These are phyloP conservation scores for Tarenaya hassleriana DNA, from an alignment of 345 rosid genomes.

Conservation along the genomic window DNA sequence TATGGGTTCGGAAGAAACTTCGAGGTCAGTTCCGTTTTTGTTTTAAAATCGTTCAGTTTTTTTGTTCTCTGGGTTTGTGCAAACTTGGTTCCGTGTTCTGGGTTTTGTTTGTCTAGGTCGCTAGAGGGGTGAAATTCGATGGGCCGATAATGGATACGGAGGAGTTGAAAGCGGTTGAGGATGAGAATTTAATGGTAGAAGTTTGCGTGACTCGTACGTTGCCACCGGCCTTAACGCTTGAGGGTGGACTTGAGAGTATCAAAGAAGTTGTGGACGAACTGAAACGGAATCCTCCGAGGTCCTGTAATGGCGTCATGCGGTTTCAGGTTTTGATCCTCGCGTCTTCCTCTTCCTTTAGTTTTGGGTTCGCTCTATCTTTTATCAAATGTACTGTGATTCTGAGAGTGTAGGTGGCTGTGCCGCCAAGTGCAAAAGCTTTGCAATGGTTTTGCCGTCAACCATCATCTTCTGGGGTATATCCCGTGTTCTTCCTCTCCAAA, in stretches of 20 bases:
- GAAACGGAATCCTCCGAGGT: constrained; percentile 53
- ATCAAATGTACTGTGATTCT: neutral
- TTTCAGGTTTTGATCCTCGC: constrained; percentile 51
- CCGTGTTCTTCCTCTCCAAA: constrained; percentile 73
- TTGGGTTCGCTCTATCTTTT: constrained; percentile 2
- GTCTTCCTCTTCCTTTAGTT: neutral
- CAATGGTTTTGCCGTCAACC: constrained; percentile 78
- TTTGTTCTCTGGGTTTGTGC: neutral
- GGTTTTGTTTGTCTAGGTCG: constrained; percentile 28
- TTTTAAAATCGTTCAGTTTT: neutral
- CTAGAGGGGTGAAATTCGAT: constrained; percentile 48
- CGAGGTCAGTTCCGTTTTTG: constrained; percentile 12
- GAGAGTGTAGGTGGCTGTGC: constrained; percentile 64
- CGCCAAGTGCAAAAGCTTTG: constrained; percentile 84
- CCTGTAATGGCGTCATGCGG: constrained; percentile 51
- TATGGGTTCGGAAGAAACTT: constrained; percentile 15
- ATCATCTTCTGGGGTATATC: constrained; percentile 44
- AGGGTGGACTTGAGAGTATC: constrained; percentile 52
- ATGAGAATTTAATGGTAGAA: constrained; percentile 50
- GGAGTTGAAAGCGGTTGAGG: constrained; percentile 32
- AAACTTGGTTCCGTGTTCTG: neutral
- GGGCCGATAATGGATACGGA: constrained; percentile 39
- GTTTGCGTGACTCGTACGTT: constrained; percentile 56
- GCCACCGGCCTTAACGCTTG: constrained; percentile 79
- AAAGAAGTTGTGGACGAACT: constrained; percentile 50